These are phyloP conservation scores for Verticillium alfalfae DNA, from an alignment of 2,329 filamentous ascomycete genomes.

Conservation along the genomic window DNA sequence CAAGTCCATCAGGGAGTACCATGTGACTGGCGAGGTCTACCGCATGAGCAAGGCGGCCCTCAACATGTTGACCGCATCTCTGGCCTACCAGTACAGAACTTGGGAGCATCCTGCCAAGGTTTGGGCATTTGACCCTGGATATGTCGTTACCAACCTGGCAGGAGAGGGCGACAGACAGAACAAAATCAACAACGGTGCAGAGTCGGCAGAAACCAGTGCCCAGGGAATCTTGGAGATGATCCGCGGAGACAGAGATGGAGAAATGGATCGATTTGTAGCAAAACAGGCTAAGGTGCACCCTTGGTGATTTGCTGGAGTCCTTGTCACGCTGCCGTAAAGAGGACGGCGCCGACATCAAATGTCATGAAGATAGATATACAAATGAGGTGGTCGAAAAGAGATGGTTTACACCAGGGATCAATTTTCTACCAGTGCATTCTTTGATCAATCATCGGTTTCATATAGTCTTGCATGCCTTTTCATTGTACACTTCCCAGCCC, in stretches of 20 bases:
- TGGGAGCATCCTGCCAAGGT: conserved; percentile 20
- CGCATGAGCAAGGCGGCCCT: conserved; percentile 28
- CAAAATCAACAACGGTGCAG: conserved; percentile 16
- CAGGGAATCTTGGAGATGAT: conserved; percentile 17
- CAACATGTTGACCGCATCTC: conserved; percentile 27
- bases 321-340: too few relatives aligned
- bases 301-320: background rate
- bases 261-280: conserved; percentile 15
- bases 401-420: too few relatives aligned
- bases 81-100: conserved; percentile 17
- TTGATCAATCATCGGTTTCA: too few relatives aligned
- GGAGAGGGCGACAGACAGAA: conserved; percentile 18
- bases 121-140: conserved; percentile 25
- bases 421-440: too few relatives aligned
- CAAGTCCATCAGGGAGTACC: conserved; percentile 1
- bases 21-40: conserved; percentile 18
- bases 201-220: conserved; percentile 19
- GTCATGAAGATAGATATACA: too few relatives aligned
- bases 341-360: too few relatives aligned
- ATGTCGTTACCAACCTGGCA: conserved; percentile 23
- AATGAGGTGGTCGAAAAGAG: too few relatives aligned
- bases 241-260: conserved; percentile 19
- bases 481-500: too few relatives aligned
- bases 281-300: background rate
- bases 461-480: too few relatives aligned